Percentiles rank a stretch among this genome's conserved stretches.
These are phyloP conservation scores for Geosiphon pyriformis DNA, from an alignment of 192 early-diverging fungal genomes.

Conservation along the genomic window DNA sequence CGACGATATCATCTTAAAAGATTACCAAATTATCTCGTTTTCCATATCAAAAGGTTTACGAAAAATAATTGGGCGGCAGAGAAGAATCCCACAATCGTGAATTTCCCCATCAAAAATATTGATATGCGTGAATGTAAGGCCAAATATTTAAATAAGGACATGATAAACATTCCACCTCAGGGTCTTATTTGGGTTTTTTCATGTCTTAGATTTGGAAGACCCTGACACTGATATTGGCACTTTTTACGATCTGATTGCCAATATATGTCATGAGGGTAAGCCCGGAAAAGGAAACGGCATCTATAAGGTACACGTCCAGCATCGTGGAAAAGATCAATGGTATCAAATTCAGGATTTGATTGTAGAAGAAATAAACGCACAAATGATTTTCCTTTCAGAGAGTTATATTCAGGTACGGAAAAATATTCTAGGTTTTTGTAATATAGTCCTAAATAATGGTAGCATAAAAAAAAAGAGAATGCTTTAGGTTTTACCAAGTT, in stretches of 20 bases:
- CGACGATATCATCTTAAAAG: slow-evolving; percentile 68
- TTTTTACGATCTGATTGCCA: slow-evolving; percentile 85
- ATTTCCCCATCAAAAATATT: slow-evolving; percentile 83
- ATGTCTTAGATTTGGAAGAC: slow-evolving; percentile 33
- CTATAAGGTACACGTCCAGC: slow-evolving; percentile 80
- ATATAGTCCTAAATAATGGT: background rate
- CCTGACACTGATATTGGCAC: slow-evolving; percentile 37
- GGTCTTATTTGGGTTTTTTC: no score
- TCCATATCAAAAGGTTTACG: slow-evolving; percentile 86
- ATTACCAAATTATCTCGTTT: slow-evolving; percentile 82
- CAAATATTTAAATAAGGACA: slow-evolving; percentile 3
- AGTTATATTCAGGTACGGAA: slow-evolving; percentile 85
- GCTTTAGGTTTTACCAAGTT: slow-evolving; percentile 3
- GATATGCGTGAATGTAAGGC: slow-evolving; percentile 76
- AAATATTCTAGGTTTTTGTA: slow-evolving; percentile 10
- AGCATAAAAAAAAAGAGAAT: background rate
- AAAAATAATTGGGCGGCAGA: slow-evolving; percentile 80
- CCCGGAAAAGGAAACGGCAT: slow-evolving; percentile 56
- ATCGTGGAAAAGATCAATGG: slow-evolving; percentile 82
- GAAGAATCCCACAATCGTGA: slow-evolving; percentile 97
- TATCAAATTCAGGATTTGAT: slow-evolving; percentile 91
- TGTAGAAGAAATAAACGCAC: slow-evolving; percentile 87
- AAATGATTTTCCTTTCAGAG: slow-evolving; percentile 91
- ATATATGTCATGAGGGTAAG: slow-evolving; percentile 86
- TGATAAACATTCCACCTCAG: no score